Percentiles rank a stretch among this genome's conserved stretches.
Conservation (phyloP, 176 grass and related monocot species). For the Carex kokanica region DNA sequence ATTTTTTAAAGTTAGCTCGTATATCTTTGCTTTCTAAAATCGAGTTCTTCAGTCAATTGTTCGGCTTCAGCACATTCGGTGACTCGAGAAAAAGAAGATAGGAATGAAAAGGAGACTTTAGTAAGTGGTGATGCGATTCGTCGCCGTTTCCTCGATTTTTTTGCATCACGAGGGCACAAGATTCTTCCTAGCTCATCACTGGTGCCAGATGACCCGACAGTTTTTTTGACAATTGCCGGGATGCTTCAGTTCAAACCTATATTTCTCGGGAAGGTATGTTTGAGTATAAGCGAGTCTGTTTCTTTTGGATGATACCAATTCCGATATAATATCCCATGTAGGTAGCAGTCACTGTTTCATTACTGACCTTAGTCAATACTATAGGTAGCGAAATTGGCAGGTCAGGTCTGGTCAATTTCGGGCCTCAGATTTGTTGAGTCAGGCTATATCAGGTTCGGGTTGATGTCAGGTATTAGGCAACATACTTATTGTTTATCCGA, state of each 20-base stretch:
- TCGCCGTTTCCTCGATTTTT: constrained; percentile 76
- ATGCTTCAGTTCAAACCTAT: constrained; percentile 99
- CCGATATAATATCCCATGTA: not conserved
- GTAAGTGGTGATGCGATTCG: constrained; percentile 68
- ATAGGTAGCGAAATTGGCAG: too few relatives aligned
- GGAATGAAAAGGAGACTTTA: constrained; percentile 6
- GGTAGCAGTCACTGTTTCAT: not conserved
- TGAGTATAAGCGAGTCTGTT: not conserved
- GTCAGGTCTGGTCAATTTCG: too few relatives aligned
- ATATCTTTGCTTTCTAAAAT: not conserved
- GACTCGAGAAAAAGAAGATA: constrained; percentile 31
- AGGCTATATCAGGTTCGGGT: too few relatives aligned
- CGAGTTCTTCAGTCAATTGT: not conserved
- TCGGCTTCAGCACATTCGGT: constrained; percentile 37
- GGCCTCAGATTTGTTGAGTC: too few relatives aligned
- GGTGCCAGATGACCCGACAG: constrained; percentile 83
- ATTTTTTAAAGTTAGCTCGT: not conserved
- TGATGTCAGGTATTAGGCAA: too few relatives aligned
- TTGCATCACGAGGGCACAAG: constrained; percentile 71
- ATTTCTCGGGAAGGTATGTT: constrained; percentile 84
- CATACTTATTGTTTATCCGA: too few relatives aligned
- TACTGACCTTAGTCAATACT: too few relatives aligned
- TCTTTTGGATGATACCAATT: not conserved
- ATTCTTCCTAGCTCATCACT: constrained; percentile 85
- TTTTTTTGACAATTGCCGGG: constrained; percentile 90